Evolutionary conservation across 139 green algal genomes (phyloP), one percentile per base, ranked within the genome.

Genomic region (Chlamydomonas sp.): DNA sequence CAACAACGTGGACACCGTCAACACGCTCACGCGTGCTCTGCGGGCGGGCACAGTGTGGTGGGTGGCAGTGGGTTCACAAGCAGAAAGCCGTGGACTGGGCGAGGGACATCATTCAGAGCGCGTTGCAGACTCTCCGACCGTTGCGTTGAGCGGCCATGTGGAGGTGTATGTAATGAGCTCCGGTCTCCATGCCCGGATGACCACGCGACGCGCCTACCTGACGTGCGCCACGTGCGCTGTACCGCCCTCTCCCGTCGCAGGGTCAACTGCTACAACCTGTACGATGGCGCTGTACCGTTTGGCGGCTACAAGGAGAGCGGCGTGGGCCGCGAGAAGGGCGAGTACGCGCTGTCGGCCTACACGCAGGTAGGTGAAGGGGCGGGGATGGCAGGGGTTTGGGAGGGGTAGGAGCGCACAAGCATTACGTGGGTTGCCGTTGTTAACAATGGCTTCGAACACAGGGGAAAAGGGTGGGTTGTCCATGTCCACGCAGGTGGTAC

Each of bases 311-410:
- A 97, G 91, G 78, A 89, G 58, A 90, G 69, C 5, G 94, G 94
- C 83, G 90, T 97, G 31, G 95, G 95, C 0, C 92, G 94, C 59
- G 95, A 97, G 84, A 94, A 96, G 78, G 92, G 94, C 18, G 91
- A 95, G 83, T 94, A 96, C n/a, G 93, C 91, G 3, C 88, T 97
- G 73, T 69, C 80, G 12, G 87, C 94, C 90, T 97, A 96, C 94
- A 96, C 90, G 49, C 92, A 97, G 91, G 91, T 93, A 63, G 1
- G 84, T 5, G 58, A 73, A 16, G 17, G 15, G 49, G 9, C 69
- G 67, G 78, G 20, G 63, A 49, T 5, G 78, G 18, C 66, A 0
- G n/a, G 12, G 20, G 69, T 49, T 49, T 49, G 31, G 31, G 31
- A 49, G 31, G 31, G 31, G 31, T 49, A 49, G 31, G 31, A 49